Percentiles rank a stretch among this genome's conserved stretches.
phyloP scores from a whole-genome alignment of 2,329 filamentous ascomycete genomes.

The Ophiostoma fasciatum region DNA sequence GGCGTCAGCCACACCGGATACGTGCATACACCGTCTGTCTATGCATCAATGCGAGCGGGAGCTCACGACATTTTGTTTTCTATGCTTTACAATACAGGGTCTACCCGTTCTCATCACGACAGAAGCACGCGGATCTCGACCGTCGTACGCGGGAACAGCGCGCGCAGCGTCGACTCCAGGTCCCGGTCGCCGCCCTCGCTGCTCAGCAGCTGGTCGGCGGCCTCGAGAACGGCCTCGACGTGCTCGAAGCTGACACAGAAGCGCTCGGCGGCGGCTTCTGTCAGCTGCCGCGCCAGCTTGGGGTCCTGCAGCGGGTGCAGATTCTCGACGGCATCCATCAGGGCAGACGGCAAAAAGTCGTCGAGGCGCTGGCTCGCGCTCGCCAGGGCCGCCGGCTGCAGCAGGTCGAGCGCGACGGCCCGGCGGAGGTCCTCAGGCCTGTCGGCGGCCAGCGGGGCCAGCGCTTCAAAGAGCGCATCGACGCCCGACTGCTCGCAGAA shows the following conservation, averaged over 20 bases:
- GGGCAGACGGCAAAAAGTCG: slow-evolving; percentile 78
- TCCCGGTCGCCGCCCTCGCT: slow-evolving; percentile 16
- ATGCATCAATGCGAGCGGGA: neutral
- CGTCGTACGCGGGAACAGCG: slow-evolving; percentile 42
- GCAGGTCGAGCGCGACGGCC: slow-evolving; percentile 36
- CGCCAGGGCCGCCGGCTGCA: slow-evolving; percentile 46
- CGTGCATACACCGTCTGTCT: neutral
- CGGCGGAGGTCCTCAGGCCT: slow-evolving; percentile 34
- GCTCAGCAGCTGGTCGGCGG: slow-evolving; percentile 23
- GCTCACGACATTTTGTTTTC: neutral
- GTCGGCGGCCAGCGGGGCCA: slow-evolving; percentile 26
- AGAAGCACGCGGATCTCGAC: slow-evolving; percentile 45
- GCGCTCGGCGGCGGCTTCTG: slow-evolving; percentile 64
- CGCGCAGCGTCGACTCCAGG: slow-evolving; percentile 18
- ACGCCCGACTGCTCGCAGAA: slow-evolving; percentile 66
- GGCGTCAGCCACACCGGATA: neutral
- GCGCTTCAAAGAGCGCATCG: slow-evolving; percentile 41
- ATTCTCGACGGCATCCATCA: slow-evolving; percentile 82
- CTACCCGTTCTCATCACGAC: slow-evolving; percentile 22
- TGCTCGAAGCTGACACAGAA: slow-evolving; percentile 77
- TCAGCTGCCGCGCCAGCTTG: slow-evolving; percentile 56
- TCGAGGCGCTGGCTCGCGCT: slow-evolving; percentile 65
- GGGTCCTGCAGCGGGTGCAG: slow-evolving; percentile 60
- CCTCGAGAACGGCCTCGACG: slow-evolving; percentile 34
- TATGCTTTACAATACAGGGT: neutral